Percentiles rank a stretch among this genome's conserved stretches.
phyloP scores from a whole-genome alignment of 176 grass and related monocot species.

The Miscanthus lutarioriparius region DNA sequence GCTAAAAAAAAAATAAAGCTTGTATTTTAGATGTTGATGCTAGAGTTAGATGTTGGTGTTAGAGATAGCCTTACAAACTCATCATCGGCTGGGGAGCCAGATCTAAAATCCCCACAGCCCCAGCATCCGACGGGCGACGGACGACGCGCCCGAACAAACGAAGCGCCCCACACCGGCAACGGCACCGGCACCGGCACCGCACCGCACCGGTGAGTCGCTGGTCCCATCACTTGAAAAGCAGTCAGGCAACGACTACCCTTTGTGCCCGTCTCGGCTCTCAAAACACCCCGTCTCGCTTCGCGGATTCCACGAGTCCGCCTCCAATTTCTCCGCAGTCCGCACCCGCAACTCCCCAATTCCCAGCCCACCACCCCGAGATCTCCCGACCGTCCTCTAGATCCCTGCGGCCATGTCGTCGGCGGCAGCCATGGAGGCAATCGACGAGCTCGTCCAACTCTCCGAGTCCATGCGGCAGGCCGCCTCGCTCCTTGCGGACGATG shows the following conservation, averaged over 20 bases:
- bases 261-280: slow-evolving; percentile 12
- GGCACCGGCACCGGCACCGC: no score
- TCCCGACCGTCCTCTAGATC: slow-evolving; percentile 52
- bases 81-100: not conserved
- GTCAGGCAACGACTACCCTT: slow-evolving; percentile 32
- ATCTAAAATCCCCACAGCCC: slow-evolving; percentile 14
- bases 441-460: slow-evolving; percentile 79
- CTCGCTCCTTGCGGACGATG: slow-evolving; percentile 87
- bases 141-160: slow-evolving; percentile 32
- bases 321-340: slow-evolving; percentile 34
- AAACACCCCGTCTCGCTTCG: not conserved
- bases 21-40: no score
- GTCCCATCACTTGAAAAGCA: slow-evolving; percentile 58
- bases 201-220: slow-evolving; percentile 14
- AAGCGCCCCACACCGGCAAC: not conserved
- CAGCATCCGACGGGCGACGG: not conserved
- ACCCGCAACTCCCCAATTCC: slow-evolving; percentile 3
- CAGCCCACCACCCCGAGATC: slow-evolving; percentile 47
- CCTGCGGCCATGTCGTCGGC: slow-evolving; percentile 53
- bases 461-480: slow-evolving; percentile 92
- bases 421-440: slow-evolving; percentile 86
- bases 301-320: slow-evolving; percentile 39
- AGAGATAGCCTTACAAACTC: not conserved
- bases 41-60: no score
- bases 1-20: no score